phyloP scores from a whole-genome alignment of 2,329 filamentous ascomycete species.

The Fusarium albidum region DNA sequence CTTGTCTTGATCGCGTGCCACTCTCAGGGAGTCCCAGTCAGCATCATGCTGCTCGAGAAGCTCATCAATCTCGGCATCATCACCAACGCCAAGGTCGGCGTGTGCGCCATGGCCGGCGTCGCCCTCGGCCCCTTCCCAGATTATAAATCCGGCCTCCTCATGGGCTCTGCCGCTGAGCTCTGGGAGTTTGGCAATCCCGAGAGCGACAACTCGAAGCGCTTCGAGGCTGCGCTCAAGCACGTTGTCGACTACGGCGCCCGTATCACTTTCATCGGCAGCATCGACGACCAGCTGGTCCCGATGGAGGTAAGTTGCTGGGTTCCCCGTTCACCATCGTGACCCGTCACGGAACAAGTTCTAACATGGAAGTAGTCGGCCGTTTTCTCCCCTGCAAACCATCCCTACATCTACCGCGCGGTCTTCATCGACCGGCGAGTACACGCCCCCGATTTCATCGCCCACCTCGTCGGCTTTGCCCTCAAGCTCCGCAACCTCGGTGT shows the following conservation, averaged over 20 bases:
- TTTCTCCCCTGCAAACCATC: conserved; percentile 85
- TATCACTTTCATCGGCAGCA: conserved; percentile 89
- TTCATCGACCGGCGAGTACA: conserved; percentile 95
- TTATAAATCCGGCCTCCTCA: conserved; percentile 88
- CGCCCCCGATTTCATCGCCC: conserved; percentile 91
- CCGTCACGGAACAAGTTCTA: too few species aligned
- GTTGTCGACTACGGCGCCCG: conserved; percentile 82
- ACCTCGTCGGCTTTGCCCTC: conserved; percentile 90
- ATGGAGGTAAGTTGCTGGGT: conserved; percentile 71
- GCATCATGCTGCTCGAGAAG: conserved; percentile 90
- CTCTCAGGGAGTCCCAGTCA: conserved; percentile 94
- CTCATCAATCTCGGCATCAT: conserved; percentile 90
- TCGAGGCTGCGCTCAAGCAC: conserved; percentile 77
- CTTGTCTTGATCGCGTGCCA: conserved; percentile 93
- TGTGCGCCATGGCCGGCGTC: conserved; percentile 91
- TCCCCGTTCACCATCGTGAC: neutral
- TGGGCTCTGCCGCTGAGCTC: conserved; percentile 89
- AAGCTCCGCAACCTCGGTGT: conserved; percentile 94
- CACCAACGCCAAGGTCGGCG: conserved; percentile 77
- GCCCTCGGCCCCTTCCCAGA: conserved; percentile 93
- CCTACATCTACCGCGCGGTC: conserved; percentile 93
- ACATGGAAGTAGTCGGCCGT: conserved; percentile 73
- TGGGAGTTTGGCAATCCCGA: conserved; percentile 90
- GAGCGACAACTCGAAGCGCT: conserved; percentile 83
- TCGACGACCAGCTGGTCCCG: conserved; percentile 95